These are phyloP conservation scores for Graphilbum ipis-grandicollis DNA, from an alignment of 2,329 filamentous ascomycete species.

Conservation along the genomic window DNA sequence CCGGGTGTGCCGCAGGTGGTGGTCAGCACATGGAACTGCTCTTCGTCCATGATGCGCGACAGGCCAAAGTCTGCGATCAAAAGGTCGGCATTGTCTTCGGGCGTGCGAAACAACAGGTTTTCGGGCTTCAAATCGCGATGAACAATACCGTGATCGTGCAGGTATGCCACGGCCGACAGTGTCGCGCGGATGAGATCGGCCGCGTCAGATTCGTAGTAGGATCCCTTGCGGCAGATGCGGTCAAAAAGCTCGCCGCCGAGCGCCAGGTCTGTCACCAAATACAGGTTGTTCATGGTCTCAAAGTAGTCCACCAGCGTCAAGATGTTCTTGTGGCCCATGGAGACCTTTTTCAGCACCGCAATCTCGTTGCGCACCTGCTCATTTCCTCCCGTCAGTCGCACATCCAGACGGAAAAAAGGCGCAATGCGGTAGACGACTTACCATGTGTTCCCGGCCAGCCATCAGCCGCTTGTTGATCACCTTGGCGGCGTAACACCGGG, in stretches of 20 bases:
- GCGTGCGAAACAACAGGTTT: conserved; percentile 89
- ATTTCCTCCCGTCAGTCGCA: not conserved
- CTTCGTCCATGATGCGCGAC: conserved; percentile 95
- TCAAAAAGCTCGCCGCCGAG: conserved; percentile 95
- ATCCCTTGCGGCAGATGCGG: conserved; percentile 94
- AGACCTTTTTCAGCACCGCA: conserved; percentile 91
- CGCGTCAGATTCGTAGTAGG: conserved; percentile 94
- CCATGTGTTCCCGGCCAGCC: conserved; percentile 97
- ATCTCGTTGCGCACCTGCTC: conserved; percentile 94
- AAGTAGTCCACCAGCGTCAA: conserved; percentile 97
- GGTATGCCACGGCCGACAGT: conserved; percentile 90
- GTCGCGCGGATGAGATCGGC: conserved; percentile 90
- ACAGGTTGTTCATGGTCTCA: conserved; percentile 98
- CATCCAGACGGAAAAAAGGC: not conserved
- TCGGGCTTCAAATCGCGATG: conserved; percentile 96
- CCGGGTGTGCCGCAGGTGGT: conserved; percentile 96
- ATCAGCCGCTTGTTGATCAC: conserved; percentile 98
- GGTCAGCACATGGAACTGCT: conserved; percentile 92
- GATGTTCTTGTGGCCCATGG: conserved; percentile 97
- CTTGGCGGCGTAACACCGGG: conserved; percentile 94
- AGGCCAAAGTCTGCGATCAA: conserved; percentile 95
- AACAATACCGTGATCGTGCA: conserved; percentile 96
- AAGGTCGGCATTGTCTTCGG: conserved; percentile 92
- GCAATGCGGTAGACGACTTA: conserved; percentile 23
- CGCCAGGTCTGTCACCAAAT: conserved; percentile 91